Evolutionary conservation across 768 basidiomycete species (phyloP).

Genomic region (Cubamyces sp.): DNA sequence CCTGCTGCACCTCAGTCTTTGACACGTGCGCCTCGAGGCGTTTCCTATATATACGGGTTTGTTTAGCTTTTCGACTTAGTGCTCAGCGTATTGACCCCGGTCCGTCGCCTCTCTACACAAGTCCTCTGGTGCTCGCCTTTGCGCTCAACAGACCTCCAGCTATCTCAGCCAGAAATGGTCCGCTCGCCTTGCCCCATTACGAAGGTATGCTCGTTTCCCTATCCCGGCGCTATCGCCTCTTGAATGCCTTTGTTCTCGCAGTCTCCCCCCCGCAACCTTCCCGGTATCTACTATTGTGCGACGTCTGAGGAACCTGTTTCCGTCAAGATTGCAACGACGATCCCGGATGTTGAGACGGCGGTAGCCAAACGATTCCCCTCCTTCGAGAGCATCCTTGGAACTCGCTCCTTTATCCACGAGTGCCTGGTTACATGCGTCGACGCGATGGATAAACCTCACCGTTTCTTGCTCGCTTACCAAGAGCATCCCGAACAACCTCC

Average conservation of each 20-base stretch:
- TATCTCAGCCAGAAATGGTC: not conserved
- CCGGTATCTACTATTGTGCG: not conserved
- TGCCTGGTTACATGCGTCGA: not conserved
- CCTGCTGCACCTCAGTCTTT: not conserved
- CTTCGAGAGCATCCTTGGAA: not conserved
- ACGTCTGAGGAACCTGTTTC: not conserved
- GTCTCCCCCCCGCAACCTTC: not conserved
- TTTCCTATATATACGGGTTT: not conserved
- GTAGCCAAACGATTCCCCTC: not conserved
- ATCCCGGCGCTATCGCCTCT: not conserved
- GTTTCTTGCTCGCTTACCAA: not conserved
- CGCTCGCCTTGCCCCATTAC: not conserved
- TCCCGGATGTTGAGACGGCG: not conserved
- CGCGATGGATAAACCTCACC: not conserved
- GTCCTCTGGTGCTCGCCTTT: too few relatives aligned
- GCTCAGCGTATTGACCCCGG: too few relatives aligned
- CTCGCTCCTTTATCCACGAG: not conserved
- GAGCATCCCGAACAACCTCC: not conserved
- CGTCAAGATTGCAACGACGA: not conserved
- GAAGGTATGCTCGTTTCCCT: not conserved
- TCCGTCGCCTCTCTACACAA: too few relatives aligned
- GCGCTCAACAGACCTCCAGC: too few relatives aligned
- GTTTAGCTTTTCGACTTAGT: too few relatives aligned
- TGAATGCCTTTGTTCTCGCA: not conserved
- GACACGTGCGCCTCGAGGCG: not conserved